Conservation (phyloP, 139 green algal genomes). For the Spirogloea muscicola region DNA sequence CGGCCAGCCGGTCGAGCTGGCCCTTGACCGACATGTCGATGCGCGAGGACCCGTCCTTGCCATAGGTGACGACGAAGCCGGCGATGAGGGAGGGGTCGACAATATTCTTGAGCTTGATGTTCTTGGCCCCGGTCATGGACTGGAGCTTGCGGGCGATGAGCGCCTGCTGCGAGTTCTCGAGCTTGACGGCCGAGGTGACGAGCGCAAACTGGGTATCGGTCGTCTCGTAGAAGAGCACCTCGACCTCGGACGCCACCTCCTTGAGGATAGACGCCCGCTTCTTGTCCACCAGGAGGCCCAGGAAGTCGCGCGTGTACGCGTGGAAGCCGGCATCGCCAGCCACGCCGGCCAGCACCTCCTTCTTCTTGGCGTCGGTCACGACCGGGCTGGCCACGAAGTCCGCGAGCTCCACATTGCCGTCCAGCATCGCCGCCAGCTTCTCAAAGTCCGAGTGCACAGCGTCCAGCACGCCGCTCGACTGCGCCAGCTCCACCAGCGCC, state of each 20-base stretch:
- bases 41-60: slow-evolving; percentile 73
- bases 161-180: slow-evolving; percentile 99
- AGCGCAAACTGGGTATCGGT: slow-evolving; percentile 96
- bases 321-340: slow-evolving; percentile 74
- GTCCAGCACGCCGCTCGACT: slow-evolving; percentile 80
- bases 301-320: slow-evolving; percentile 89
- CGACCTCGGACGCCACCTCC: slow-evolving; percentile 86
- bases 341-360: slow-evolving; percentile 76
- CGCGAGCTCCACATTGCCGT: slow-evolving; percentile 60
- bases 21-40: slow-evolving; percentile 95
- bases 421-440: slow-evolving; percentile 48
- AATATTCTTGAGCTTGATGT: slow-evolving; percentile 98
- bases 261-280: slow-evolving; percentile 70
- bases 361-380: slow-evolving; percentile 77
- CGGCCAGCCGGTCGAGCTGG: slow-evolving; percentile 76
- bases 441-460: slow-evolving; percentile 79
- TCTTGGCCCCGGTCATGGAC: slow-evolving; percentile 95
- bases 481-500: slow-evolving; percentile 86
- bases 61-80: slow-evolving; percentile 92
- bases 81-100: slow-evolving; percentile 90
- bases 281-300: slow-evolving; percentile 92
- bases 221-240: slow-evolving; percentile 87
- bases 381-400: slow-evolving; percentile 87
- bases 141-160: slow-evolving; percentile 99
- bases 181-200: slow-evolving; percentile 87